Percentiles rank a stretch among this genome's conserved stretches.
phyloP scores from a whole-genome alignment of 163 green algal species.

The Scenedesmus sp. region DNA sequence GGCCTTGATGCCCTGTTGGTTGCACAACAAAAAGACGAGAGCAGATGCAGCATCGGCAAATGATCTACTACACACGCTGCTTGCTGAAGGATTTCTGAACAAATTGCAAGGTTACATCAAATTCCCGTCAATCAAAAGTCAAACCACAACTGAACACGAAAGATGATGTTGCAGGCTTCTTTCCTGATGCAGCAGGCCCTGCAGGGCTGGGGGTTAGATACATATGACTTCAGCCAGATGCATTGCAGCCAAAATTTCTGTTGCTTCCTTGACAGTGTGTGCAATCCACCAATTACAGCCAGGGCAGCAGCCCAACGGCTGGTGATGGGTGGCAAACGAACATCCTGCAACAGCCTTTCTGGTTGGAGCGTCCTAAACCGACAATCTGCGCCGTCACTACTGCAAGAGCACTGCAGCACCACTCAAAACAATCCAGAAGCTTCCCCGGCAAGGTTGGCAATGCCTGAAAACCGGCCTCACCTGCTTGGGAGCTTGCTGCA shows the following conservation, averaged over 20 bases:
- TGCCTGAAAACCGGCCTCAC: not conserved
- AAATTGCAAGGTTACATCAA: no score
- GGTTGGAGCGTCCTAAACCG: not conserved
- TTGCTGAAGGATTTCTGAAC: not conserved
- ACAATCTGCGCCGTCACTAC: not conserved
- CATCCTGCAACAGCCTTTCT: conserved; percentile 55
- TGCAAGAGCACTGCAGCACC: not conserved
- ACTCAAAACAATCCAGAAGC: not conserved
- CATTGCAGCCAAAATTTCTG: no score
- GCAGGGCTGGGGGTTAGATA: conserved; percentile 30
- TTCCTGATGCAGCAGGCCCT: no score
- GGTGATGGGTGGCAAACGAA: not conserved
- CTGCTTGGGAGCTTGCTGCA: not conserved
- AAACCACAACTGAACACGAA: no score
- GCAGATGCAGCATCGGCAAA: not conserved
- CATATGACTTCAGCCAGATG: conserved; percentile 52
- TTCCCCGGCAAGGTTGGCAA: not conserved
- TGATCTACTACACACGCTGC: not conserved
- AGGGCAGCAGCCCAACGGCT: not conserved
- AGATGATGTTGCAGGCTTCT: no score
- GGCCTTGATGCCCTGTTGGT: not conserved
- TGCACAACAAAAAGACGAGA: not conserved
- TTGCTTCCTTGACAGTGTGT: not conserved
- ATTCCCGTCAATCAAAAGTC: no score
- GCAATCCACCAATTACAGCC: not conserved